Base-by-base conservation (phyloP, 495 filamentous ascomycete genomes). In the Daldinia decipiens region DNA sequence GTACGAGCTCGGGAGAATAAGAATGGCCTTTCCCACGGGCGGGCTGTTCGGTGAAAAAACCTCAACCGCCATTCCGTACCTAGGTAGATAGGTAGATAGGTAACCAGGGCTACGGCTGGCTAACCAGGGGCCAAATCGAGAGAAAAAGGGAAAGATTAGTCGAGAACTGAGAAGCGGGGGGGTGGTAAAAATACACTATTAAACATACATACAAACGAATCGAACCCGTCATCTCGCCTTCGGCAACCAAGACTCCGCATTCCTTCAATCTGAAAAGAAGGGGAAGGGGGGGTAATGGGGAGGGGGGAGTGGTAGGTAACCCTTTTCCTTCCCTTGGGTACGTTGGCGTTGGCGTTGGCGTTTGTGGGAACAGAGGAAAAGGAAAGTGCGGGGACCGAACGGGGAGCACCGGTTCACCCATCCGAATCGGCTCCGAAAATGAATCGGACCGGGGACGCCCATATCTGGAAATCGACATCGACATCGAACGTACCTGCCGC, bases 221-320 rank as follows among this genome's bases (percentile, higher is more conserved):
- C 21, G 54, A 47, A 24, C 19, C 17, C 7, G 43, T 47, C 43
- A 19, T 12, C 43, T 47, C 43, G 34, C 34, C 27, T 19, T 59
- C 69, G 69, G 69, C 39, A 53, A 64, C 69, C 69, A 72, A 72
- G 69, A 72, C 63, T 72, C 64, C 69, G 69, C 54, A 67, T 62
- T 34, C 52, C 29, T 66, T 57, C 9, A 13, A 15, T 56, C 17
- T 51, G 1, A 36, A 53, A 52, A 24, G 21, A 2, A 2, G 21
- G 21, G 13, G 45, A 27, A 31, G 43, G 32, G 8, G 15, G 27
- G 27, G 27, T 3, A 19, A 36, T 8, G 21, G 51, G 24, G 51
- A 3, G 11, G 11, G 12, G 12, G 26, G 8, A 4, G 17, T 47
- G 27, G 26, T 31, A 1, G n/a, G n/a, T n/a, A n/a, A n/a, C n/a